Evolutionary conservation across 192 early-diverging fungal genomes (phyloP), one percentile per base, ranked within the genome.

Genomic region (Coemansia sp.): DNA sequence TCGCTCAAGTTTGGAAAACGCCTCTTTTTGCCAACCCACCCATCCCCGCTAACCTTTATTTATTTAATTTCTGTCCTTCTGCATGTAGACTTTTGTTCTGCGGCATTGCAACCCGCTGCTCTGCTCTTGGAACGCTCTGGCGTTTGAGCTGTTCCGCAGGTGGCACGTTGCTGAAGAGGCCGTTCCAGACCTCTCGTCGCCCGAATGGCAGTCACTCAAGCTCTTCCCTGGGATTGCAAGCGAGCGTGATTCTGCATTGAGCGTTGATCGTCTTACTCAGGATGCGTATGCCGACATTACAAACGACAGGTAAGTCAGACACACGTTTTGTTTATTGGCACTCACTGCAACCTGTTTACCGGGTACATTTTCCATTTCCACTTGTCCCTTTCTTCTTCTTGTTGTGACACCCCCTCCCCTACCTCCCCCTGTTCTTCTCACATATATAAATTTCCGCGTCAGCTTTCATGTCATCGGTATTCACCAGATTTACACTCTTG

Each of bases 251-350:
- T 13, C 45, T 15, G 43, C 41, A 46, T 44, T 19, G 38, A 25
- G 23, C 57, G 53, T 62, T 21, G 39, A 58, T 46, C 43, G 54
- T 11, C 43, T 62, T 14, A 21, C 55, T 47, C 55, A 47, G 6
- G 33, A 40, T 14, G 60, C 46, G 7, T 19, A 57, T 24, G 45
- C 64, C 1, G 61, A 57, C 14, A 39, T 75, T 49, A 58, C 73
- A 48, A 69, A 69, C 38, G 73, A 75, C 63, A 75, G 55, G 73
- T 75, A 75, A 75, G 73, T 69, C 39, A 37, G 11, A 47, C 18
- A 47, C 21, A 9, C 45, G n/a, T 18, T 51, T 50, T 59, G 38
- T 50, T 21, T 51, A 10, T 40, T 21, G 11, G 3, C 34, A 37
- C 11, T 10, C 34, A 8, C 34, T 37, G 34, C 34, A 37, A 37